A percentile compares a stretch with the other conserved stretches of the same genome.
phyloP scores from a whole-genome alignment of 2,329 filamentous ascomycete genomes.

The Pestalotiopsis sp. region DNA sequence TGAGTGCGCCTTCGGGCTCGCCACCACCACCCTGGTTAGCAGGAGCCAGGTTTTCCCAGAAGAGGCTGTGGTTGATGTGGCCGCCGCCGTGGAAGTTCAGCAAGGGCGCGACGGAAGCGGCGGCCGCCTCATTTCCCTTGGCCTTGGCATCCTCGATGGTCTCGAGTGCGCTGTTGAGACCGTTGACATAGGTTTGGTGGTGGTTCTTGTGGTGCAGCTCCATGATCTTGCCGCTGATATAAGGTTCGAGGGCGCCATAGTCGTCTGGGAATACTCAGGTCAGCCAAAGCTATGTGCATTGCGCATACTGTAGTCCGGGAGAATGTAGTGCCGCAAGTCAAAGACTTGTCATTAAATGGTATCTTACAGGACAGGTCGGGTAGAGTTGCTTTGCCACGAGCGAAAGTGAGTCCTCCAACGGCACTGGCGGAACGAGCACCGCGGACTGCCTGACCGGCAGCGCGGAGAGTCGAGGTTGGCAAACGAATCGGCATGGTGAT shows the following conservation, averaged over 20 bases:
- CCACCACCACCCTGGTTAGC: conserved; percentile 41
- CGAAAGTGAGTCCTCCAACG: conserved; percentile 16
- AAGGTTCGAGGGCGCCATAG: conserved; percentile 89
- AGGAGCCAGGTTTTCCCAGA: conserved; percentile 71
- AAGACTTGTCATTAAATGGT: neutral
- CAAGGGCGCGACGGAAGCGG: conserved; percentile 31
- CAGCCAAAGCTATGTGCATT: neutral
- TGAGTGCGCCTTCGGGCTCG: conserved; percentile 50
- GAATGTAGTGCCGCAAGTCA: neutral
- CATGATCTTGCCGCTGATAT: conserved; percentile 81
- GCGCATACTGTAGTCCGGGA: neutral
- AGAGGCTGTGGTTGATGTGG: conserved; percentile 68
- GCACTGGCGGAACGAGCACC: conserved; percentile 15
- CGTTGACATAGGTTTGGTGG: conserved; percentile 82
- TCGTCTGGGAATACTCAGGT: conserved; percentile 66
- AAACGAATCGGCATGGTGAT: conserved; percentile 14
- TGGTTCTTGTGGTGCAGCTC: conserved; percentile 83
- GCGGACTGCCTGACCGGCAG: conserved; percentile 16
- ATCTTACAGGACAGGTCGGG: conserved; percentile 44
- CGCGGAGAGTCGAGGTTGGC: conserved; percentile 12
- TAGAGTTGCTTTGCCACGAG: conserved; percentile 18
- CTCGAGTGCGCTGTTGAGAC: conserved; percentile 71
- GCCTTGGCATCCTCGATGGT: conserved; percentile 64
- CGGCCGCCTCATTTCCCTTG: conserved; percentile 45
- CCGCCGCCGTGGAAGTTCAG: conserved; percentile 71